These are phyloP conservation scores for Coemansia sp. DNA, from an alignment of 192 early-diverging fungal genomes.

Conservation along the genomic window DNA sequence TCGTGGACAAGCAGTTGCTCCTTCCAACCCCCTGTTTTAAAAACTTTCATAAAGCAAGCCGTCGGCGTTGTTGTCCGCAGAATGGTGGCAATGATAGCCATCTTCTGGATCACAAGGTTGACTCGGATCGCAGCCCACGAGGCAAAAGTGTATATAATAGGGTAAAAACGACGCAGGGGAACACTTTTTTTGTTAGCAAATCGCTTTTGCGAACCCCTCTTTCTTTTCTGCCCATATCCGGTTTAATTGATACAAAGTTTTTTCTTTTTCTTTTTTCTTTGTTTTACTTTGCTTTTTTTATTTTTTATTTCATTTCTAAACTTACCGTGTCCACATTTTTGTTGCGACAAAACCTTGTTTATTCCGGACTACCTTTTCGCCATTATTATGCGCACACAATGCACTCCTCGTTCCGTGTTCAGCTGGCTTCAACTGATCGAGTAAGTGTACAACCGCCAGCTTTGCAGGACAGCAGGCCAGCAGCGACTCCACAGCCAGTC, in stretches of 20 bases:
- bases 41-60: no score
- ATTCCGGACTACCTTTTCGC: background rate
- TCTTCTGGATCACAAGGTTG: no score
- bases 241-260: background rate
- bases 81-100: no score
- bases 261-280: constrained; percentile 11
- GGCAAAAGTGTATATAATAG: no score
- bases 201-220: background rate
- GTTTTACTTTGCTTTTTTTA: background rate
- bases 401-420: constrained; percentile 50
- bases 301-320: background rate
- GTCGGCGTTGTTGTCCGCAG: no score
- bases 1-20: background rate
- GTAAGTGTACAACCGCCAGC: constrained; percentile 19
- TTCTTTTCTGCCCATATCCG: constrained; percentile 1
- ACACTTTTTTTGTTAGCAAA: no score
- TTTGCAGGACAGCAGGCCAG: constrained; percentile 11
- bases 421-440: constrained; percentile 48
- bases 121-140: no score
- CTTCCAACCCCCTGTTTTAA: background rate
- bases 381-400: constrained; percentile 46
- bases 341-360: background rate
- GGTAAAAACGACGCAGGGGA: no score
- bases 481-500: constrained; percentile 2
- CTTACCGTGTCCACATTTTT: constrained; percentile 1